Evolutionary conservation across 2,329 filamentous ascomycete species (phyloP).

Genomic region (Fusarium heterosporum): DNA sequence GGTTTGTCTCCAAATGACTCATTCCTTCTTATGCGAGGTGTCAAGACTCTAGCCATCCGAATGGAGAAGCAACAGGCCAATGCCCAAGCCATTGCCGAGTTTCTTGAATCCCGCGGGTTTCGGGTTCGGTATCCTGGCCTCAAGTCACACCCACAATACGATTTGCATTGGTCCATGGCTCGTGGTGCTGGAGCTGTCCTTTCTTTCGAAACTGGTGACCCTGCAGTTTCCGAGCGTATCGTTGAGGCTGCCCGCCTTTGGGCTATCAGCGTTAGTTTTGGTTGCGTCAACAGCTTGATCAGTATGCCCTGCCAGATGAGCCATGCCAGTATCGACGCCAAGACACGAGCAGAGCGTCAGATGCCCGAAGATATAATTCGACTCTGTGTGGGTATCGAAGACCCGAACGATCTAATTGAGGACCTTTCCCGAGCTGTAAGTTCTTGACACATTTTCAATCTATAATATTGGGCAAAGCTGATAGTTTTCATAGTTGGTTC

Average conservation of each 20-base stretch:
- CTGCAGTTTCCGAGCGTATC: constrained; percentile 86
- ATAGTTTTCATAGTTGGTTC: constrained; percentile 74
- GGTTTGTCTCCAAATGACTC: constrained; percentile 95
- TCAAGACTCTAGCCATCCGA: constrained; percentile 96
- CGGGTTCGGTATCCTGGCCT: constrained; percentile 94
- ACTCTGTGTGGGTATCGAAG: constrained; percentile 96
- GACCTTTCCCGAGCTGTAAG: constrained; percentile 91
- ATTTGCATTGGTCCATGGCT: constrained; percentile 94
- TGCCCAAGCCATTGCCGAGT: constrained; percentile 89
- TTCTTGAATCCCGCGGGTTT: constrained; percentile 92
- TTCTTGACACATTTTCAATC: constrained; percentile 45
- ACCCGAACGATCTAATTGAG: constrained; percentile 90
- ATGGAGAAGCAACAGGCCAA: constrained; percentile 99
- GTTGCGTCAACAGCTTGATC: constrained; percentile 97
- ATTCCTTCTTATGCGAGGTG: constrained; percentile 92
- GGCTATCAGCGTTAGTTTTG: constrained; percentile 97
- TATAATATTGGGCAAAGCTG: constrained; percentile 31
- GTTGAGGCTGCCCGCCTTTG: constrained; percentile 92
- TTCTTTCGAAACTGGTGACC: constrained; percentile 94
- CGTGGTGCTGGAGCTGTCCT: constrained; percentile 93
- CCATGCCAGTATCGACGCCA: constrained; percentile 96
- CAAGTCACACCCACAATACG: constrained; percentile 95
- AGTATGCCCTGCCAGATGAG: constrained; percentile 99
- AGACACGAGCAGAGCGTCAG: constrained; percentile 87
- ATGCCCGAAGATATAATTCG: constrained; percentile 98